Conservation (phyloP, 257 asterid species). For the Primulina huaijiensis region DNA sequence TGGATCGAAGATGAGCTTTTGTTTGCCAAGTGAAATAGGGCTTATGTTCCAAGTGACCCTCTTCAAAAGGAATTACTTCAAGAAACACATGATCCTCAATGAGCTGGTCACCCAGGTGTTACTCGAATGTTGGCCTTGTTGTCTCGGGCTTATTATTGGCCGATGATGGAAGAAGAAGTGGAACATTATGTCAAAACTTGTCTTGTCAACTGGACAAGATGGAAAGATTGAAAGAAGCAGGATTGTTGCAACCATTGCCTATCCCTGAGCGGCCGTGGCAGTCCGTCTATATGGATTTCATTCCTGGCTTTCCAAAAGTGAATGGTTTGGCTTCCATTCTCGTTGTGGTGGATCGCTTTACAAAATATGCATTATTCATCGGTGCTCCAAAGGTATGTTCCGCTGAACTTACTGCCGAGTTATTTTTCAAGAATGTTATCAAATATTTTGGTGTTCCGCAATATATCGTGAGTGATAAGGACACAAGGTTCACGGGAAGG, state of each 20-base stretch:
- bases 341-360: no score
- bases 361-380: no score
- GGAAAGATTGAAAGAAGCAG: background rate
- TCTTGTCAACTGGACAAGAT: slow-evolving; percentile 16
- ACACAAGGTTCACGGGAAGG: background rate
- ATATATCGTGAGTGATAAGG: background rate
- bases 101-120: background rate
- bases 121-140: no score
- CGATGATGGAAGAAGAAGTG: slow-evolving; percentile 9
- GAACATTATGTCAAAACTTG: slow-evolving; percentile 13
- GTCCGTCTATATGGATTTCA: slow-evolving; percentile 16
- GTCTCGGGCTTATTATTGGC: background rate
- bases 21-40: background rate
- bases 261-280: background rate
- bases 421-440: slow-evolving; percentile 6
- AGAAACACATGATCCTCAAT: slow-evolving; percentile 2
- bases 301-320: no score
- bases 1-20: background rate
- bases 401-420: background rate
- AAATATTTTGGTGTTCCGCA: slow-evolving; percentile 6
- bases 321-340: no score
- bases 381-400: background rate
- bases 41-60: background rate
- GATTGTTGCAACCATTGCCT: background rate
- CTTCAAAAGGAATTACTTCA: background rate